Evolutionary conservation across 306 rosid species (phyloP).

Genomic region (Bauhinia variegata): DNA sequence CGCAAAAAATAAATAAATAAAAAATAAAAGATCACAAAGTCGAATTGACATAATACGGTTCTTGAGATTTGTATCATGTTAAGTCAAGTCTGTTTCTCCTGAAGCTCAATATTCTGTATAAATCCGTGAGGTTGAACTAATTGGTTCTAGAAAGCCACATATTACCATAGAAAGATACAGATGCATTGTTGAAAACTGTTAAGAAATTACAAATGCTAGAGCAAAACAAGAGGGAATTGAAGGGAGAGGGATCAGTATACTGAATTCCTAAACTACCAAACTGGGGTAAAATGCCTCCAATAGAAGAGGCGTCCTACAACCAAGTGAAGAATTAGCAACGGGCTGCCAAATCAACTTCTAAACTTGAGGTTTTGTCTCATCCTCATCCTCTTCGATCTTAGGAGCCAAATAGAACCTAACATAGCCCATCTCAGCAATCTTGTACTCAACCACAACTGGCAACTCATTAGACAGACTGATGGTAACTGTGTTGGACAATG

Average conservation of each 20-base stretch:
- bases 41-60: no score
- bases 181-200: no score
- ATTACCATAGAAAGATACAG: no score
- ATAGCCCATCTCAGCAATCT: constrained; percentile 57
- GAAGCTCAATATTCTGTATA: no score
- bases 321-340: constrained; percentile 5
- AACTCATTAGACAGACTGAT: constrained; percentile 58
- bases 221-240: neutral
- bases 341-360: constrained; percentile 24
- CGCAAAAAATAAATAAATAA: no score
- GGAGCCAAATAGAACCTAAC: constrained; percentile 92
- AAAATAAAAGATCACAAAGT: no score
- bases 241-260: neutral
- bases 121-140: no score
- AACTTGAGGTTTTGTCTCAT: constrained; percentile 46
- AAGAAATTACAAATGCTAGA: no score
- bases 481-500: constrained; percentile 71
- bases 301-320: neutral
- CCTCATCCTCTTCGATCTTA: constrained; percentile 88
- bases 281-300: neutral
- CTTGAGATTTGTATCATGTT: no score
- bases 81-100: no score
- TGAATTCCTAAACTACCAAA: constrained; percentile 10
- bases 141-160: no score
- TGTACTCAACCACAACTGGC: constrained; percentile 69